Evolutionary conservation across 2,329 filamentous ascomycete species (phyloP), one percentile per base, ranked within the genome.

Genomic region (Colletotrichum tamarilloi): DNA sequence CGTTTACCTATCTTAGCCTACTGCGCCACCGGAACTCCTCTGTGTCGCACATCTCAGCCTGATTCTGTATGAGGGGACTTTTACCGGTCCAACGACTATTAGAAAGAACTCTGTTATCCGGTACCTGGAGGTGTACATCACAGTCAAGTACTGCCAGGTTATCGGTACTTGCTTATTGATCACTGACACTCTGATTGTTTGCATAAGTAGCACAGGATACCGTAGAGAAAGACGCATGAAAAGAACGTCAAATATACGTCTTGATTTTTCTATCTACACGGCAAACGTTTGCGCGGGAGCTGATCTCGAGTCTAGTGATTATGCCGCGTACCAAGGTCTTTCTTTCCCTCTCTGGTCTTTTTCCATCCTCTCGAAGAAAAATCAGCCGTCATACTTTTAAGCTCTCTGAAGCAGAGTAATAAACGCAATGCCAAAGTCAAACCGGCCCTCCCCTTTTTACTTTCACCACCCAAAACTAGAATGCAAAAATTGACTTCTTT

Each of bases 241-340:
- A 8, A n/a, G n/a, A 5, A 55, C 32, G 30, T 55, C n/a, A 16
- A 64, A 35, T 30, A 38, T 38, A 64, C 62, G 49, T 70, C 57
- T 66, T 67, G 46, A 19, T 32, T 14, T 14, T 67, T 70, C 62
- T 70, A 70, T 70, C 38, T 30, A 58, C 42, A 42, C 53, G 19
- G 62, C 32, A 53, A 35, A 35, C 53, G 8, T 58, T 58, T 14
- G 19, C 14, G 24, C 28, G 19, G 5, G 38, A 42, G 53, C 14
- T 24, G 42, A 59, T 5, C n/a, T 38, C 55, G 19, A 19, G 24
- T 59, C 62, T 66, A 55, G 22, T 59, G 12, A 55, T 68, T 63
- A 72, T 59, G 5, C 38, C 38, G 58, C 26, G 22, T 26, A 46
- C 28, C 22, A 38, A 58, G 14, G 22, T 58, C 65, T 32, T 5